Base-by-base conservation (phyloP, 2,329 filamentous ascomycete species). In the Penicillium hesseltinei region DNA sequence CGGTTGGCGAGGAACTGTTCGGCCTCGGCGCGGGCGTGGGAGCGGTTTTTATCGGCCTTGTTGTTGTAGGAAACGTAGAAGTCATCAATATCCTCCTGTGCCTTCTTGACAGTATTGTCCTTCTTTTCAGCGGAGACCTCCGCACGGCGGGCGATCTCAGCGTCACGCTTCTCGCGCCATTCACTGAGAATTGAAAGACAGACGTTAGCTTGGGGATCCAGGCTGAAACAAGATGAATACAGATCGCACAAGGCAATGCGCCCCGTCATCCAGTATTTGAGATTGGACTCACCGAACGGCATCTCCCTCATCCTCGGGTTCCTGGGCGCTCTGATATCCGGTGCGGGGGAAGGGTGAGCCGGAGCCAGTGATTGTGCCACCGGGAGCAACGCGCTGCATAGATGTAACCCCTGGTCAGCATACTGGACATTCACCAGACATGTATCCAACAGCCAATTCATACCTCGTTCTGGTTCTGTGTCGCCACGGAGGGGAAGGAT, bases 21-120 rank as follows among this genome's bases (percentile, higher is more conserved):
- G 7, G 93, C 94, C 68, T 99, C 94, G 75, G 90, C 89, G 69
- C 88, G 86, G 56, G 93, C 94, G 80, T 96, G 91, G 23, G 88
- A 82, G 66, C 97, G 88, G 58, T 85, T 86, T 84, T 97, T 97
- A 75, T 99, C 94, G 75, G 94, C 93, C 81, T 97, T 96, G 76
- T 89, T 88, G 81, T 97, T 97, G 82, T 99, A 99, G 78, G 96
- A 97, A 73, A 97, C 92, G 82, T 99, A 99, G 79, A 97, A 99
- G 75, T 97, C 94, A 74, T 99, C 94, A 63, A 99, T 96, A 75
- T 95, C 94, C 73, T 92, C 85, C 72, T 92, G 91, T 11, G 94
- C 94, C 67, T 94, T 91, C 74, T 91, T 87, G 72, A 97, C 80
- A 2, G 92, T 97, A 74, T 93, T 88, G 62, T 86, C 84, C 74